Percentiles rank a stretch among this genome's conserved stretches.
Evolutionary conservation across 306 rosid genomes (phyloP).

Genomic region (Biancaea sappan): DNA sequence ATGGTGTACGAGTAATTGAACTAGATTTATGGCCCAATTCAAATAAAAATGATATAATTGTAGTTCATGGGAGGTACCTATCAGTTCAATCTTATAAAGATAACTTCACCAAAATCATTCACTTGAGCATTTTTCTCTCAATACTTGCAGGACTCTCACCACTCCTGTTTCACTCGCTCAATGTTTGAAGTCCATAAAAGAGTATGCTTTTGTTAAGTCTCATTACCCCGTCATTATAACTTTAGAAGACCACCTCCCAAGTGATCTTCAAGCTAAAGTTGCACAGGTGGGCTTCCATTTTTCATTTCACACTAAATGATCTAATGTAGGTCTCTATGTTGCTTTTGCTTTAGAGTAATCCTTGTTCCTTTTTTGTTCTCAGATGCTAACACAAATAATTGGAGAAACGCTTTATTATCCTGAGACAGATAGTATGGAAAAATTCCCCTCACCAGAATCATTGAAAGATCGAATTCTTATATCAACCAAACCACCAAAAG

Average conservation of each 20-base stretch:
- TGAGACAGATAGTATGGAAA: constrained; percentile 47
- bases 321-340: background rate
- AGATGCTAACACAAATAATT: constrained; percentile 68
- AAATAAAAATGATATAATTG: constrained; percentile 63
- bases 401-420: constrained; percentile 81
- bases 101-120: constrained; percentile 19
- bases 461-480: constrained; percentile 67
- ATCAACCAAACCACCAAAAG: constrained; percentile 91
- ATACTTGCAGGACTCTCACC: constrained; percentile 75
- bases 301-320: background rate
- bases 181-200: constrained; percentile 84
- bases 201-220: constrained; percentile 81
- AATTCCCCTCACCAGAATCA: constrained; percentile 87
- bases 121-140: constrained; percentile 22
- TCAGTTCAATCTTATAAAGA: constrained; percentile 23
- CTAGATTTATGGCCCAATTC: constrained; percentile 95
- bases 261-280: constrained; percentile 80
- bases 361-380: constrained; percentile 35
- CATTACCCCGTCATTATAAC: constrained; percentile 85
- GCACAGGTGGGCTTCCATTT: constrained; percentile 62
- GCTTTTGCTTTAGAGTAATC: constrained; percentile 16
- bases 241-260: constrained; percentile 86
- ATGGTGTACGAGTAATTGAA: constrained; percentile 82
- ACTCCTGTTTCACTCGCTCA: constrained; percentile 74
- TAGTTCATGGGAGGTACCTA: constrained; percentile 87